A percentile compares a stretch with the other conserved stretches of the same genome.
phyloP scores from a whole-genome alignment of 1,284 basidiomycete species.

The Cystobasidiaceae sp. region DNA sequence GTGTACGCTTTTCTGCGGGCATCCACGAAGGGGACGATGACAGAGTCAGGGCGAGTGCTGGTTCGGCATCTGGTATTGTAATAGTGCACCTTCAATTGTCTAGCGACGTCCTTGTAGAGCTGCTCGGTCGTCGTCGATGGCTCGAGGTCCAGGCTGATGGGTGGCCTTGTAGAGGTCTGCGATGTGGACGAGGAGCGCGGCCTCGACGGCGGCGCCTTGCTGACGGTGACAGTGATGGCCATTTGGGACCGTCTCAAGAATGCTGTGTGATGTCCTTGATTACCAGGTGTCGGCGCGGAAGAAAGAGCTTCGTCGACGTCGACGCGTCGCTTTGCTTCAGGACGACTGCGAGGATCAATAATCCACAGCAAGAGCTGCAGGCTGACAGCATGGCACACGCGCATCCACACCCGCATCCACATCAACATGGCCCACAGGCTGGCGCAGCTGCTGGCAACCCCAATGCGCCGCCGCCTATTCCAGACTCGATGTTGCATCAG shows the following conservation, averaged over 20 bases:
- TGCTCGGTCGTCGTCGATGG: background rate
- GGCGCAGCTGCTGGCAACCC: conserved; percentile 29
- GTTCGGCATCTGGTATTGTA: background rate
- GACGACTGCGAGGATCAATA: background rate
- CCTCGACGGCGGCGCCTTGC: background rate
- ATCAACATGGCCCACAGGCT: conserved; percentile 25
- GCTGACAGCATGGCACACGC: conserved; percentile 30
- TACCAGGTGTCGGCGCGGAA: background rate
- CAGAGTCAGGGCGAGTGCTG: background rate
- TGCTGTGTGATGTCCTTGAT: too few species aligned
- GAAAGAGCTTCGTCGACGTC: background rate
- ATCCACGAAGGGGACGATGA: background rate
- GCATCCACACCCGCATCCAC: conserved; percentile 33
- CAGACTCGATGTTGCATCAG: conserved; percentile 23
- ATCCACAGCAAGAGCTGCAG: background rate
- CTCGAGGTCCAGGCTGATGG: conserved; percentile 3
- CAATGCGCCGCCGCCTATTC: conserved; percentile 2
- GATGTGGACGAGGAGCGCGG: background rate
- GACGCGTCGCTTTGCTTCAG: background rate
- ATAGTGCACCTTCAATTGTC: conserved; percentile 1
- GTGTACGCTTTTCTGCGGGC: background rate
- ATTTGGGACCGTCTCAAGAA: background rate
- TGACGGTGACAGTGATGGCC: background rate
- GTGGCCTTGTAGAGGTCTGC: background rate
- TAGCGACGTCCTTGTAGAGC: conserved; percentile 14